Percentiles rank a stretch among this genome's conserved stretches.
Conservation (phyloP, 1,284 basidiomycete genomes). For the Trichosporon sp. region DNA sequence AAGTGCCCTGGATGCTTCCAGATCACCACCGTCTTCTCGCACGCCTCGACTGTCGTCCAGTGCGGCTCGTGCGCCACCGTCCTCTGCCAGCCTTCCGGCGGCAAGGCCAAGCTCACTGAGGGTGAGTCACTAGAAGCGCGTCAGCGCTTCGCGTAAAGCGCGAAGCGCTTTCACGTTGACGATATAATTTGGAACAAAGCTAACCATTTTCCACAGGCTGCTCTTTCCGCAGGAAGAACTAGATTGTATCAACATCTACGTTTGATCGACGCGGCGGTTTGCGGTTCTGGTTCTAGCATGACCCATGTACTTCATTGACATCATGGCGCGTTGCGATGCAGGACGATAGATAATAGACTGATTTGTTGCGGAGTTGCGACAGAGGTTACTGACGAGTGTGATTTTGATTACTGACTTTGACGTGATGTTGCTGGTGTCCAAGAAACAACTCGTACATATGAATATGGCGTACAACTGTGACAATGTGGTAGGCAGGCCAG, state of each 20-base stretch:
- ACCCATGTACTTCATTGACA: conserved; percentile 27
- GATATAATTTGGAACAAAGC: no score
- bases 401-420: not conserved
- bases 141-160: no score
- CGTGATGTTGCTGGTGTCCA: no score
- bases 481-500: no score
- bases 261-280: conserved; percentile 12
- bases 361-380: not conserved
- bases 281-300: conserved; percentile 23
- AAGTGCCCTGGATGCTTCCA: conserved; percentile 84
- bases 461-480: no score
- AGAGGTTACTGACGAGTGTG: not conserved
- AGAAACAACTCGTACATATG: no score
- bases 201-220: conserved; percentile 43
- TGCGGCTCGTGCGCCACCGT: conserved; percentile 92
- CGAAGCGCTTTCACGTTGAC: no score
- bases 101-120: conserved; percentile 96
- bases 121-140: conserved; percentile 64
- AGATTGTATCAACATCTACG: conserved; percentile 22
- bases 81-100: conserved; percentile 97
- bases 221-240: conserved; percentile 52
- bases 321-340: conserved; percentile 1
- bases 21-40: conserved; percentile 52
- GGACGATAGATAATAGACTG: not conserved
- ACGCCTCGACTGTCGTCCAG: conserved; percentile 51